Percentiles rank a stretch among this genome's conserved stretches.
These are phyloP conservation scores for Alternaria arborescens DNA, from an alignment of 2,329 filamentous ascomycete species.

Conservation along the genomic window DNA sequence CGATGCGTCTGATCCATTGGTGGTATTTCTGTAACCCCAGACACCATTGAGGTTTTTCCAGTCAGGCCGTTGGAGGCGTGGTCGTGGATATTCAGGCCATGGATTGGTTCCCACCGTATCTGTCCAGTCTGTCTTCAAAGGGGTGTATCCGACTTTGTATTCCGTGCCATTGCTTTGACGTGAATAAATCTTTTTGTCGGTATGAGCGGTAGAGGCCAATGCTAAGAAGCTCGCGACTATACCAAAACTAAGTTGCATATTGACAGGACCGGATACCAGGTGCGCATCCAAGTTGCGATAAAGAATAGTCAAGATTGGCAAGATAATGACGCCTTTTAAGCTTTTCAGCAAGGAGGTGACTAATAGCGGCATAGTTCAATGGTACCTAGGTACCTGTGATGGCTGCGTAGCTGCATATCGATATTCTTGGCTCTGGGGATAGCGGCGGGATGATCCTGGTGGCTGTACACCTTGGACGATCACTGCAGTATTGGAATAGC, in stretches of 20 bases:
- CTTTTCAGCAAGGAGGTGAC: conserved; percentile 28
- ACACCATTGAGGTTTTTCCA: conserved; percentile 68
- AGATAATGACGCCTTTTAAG: conserved; percentile 31
- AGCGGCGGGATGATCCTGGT: conserved; percentile 36
- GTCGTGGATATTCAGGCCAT: conserved; percentile 67
- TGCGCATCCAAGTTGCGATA: background rate
- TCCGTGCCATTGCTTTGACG: conserved; percentile 42
- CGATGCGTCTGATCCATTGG: conserved; percentile 49
- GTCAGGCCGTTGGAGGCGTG: conserved; percentile 61
- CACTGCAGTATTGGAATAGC: conserved; percentile 20
- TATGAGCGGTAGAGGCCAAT: conserved; percentile 18
- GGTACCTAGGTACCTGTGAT: conserved; percentile 21
- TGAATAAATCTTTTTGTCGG: conserved; percentile 11
- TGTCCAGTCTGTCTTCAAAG: conserved; percentile 60
- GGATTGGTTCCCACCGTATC: conserved; percentile 61
- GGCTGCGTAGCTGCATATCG: conserved; percentile 27
- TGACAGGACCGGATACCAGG: background rate
- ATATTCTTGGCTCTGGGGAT: conserved; percentile 28
- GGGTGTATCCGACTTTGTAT: conserved; percentile 41
- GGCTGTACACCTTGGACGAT: conserved; percentile 40
- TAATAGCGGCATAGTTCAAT: conserved; percentile 24
- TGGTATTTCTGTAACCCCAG: conserved; percentile 62
- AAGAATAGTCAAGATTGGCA: background rate
- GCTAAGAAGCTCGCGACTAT: conserved; percentile 24
- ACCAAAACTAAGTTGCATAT: conserved; percentile 30